These are phyloP conservation scores for Cryptococcus sp. DNA, from an alignment of 1,284 basidiomycete species.

Conservation along the genomic window DNA sequence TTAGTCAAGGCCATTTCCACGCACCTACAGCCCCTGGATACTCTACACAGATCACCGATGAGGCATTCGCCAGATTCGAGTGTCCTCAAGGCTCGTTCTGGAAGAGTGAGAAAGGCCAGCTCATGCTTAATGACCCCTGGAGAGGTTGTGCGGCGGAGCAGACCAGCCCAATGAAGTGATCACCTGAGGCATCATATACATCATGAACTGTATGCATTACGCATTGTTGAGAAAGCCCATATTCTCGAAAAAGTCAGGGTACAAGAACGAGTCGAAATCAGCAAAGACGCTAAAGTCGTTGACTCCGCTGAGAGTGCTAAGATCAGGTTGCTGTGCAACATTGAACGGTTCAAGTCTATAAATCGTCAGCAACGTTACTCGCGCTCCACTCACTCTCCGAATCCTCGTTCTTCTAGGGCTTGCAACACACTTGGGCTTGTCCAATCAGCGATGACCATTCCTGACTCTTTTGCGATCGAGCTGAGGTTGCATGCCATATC, in stretches of 20 bases:
- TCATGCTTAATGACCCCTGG: slow-evolving; percentile 33
- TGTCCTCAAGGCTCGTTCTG: slow-evolving; percentile 28
- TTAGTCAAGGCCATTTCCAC: slow-evolving; percentile 24
- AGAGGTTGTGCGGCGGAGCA: slow-evolving; percentile 27
- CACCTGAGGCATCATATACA: not conserved
- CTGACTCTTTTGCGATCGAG: slow-evolving; percentile 23
- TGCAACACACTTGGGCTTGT: slow-evolving; percentile 7
- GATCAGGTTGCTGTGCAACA: slow-evolving; percentile 2
- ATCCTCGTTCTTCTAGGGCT: slow-evolving; percentile 6
- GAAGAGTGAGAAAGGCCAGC: slow-evolving; percentile 29
- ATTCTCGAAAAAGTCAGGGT: slow-evolving; percentile 20
- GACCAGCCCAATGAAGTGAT: slow-evolving; percentile 28
- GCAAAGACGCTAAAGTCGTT: slow-evolving; percentile 13
- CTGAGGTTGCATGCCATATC: slow-evolving; percentile 29
- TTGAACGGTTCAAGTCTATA: not conserved
- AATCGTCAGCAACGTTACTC: not conserved
- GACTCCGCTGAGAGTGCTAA: not conserved
- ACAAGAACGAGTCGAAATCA: slow-evolving; percentile 22
- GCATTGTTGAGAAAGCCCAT: slow-evolving; percentile 8
- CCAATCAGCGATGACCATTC: slow-evolving; percentile 22
- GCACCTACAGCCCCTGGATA: slow-evolving; percentile 28
- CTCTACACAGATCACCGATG: slow-evolving; percentile 28
- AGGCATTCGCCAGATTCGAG: slow-evolving; percentile 25
- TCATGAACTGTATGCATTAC: not conserved
- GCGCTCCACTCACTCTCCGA: slow-evolving; percentile 7